Conservation (phyloP, 2,329 filamentous ascomycete genomes). For the Alternaria viburni region DNA sequence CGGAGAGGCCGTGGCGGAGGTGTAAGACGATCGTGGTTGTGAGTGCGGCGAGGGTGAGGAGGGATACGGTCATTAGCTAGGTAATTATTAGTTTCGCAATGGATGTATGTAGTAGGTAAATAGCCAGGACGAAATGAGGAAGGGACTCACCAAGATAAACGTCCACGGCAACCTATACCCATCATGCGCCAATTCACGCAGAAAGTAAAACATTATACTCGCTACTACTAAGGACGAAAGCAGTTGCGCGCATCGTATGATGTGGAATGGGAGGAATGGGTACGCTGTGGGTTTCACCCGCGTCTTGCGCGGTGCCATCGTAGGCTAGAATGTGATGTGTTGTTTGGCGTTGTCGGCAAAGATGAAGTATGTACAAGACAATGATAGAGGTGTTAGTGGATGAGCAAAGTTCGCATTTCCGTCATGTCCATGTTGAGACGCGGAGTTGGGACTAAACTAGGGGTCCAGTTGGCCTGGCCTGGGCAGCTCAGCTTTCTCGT, state of each 20-base stretch:
- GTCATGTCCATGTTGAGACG: neutral
- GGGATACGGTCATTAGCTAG: slow-evolving; percentile 59
- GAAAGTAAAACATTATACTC: slow-evolving; percentile 62
- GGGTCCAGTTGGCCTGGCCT: neutral
- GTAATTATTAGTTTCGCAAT: no score
- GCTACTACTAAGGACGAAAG: slow-evolving; percentile 57
- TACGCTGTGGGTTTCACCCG: slow-evolving; percentile 52
- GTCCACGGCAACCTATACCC: slow-evolving; percentile 64
- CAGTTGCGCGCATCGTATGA: slow-evolving; percentile 50
- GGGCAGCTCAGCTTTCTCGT: neutral
- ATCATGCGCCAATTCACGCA: slow-evolving; percentile 60
- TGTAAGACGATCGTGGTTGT: slow-evolving; percentile 59
- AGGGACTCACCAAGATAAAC: slow-evolving; percentile 60
- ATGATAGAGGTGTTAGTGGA: neutral
- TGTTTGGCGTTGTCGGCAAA: no score
- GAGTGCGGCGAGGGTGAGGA: slow-evolving; percentile 59
- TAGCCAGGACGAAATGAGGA: neutral
- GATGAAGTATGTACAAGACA: no score
- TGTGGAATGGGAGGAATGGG: slow-evolving; percentile 53
- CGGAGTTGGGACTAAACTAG: neutral
- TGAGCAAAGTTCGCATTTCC: neutral
- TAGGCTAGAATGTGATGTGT: neutral
- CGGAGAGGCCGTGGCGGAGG: slow-evolving; percentile 59
- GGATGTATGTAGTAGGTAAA: neutral
- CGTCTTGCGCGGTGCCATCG: slow-evolving; percentile 25